Evolutionary conservation across 2,329 filamentous ascomycete species (phyloP), one percentile per base, ranked within the genome.

Genomic region (Aspergillus ochraceus): DNA sequence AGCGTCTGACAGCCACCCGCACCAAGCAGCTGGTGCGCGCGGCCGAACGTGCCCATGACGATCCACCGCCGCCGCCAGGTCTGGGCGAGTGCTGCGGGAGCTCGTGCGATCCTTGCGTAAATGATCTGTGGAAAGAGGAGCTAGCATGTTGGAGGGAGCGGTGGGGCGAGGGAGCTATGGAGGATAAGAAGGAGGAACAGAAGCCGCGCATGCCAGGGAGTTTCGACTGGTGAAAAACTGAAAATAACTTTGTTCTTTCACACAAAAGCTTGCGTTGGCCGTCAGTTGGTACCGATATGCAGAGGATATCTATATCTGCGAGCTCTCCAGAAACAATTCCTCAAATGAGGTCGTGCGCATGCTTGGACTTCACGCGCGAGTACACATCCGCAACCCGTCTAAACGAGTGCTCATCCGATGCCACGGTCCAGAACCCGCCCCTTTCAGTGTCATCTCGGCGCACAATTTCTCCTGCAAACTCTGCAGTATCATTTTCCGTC

Each of bases 61-160:
- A 75, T 57, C 72, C 73, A 2, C 73, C 73, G 4, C 72, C 72
- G 6, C 68, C 66, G 12, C 72, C 72, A 14, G 72, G 66, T 3
- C 58, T 74, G 14, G 73, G 73, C 1, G 64, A 67, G 12, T 75
- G 73, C n/a, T 75, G 73, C 64, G 73, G 73, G 29, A 75, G 73
- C 36, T 73, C 73, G 51, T 75, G 73, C 55, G 72, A 74, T 61
- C 73, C 73, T 6, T 75, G 73, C 49, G 73, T 75, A 42, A 74
- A 63, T 60, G 71, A 74, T 66, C 52, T 75, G 2, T 75, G 72
- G 72, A 65, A 61, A 52, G 70, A 75, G 63, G 73, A 75, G 60
- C 57, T 72, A 61, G 65, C 62, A 10, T 66, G 69, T 52, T 75
- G 73, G 73, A 70, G 66, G 61, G 73, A 73, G 60, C 64, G 70